phyloP scores from a whole-genome alignment of 139 green algal species.

The Protoeuglena noctilucae region DNA sequence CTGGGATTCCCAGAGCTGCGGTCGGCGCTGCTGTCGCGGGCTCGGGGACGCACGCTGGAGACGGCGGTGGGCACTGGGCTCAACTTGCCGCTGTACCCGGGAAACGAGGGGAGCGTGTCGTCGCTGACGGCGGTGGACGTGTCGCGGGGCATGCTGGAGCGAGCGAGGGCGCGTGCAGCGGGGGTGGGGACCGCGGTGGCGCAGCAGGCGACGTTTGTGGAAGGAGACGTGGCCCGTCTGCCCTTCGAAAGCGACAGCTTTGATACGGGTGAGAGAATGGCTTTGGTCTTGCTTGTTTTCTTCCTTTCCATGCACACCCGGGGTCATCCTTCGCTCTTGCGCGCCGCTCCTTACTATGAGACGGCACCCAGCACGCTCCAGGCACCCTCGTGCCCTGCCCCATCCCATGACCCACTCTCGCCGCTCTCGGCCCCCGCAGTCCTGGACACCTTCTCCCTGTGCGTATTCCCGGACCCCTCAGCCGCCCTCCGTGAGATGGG shows the following conservation, averaged over 20 bases:
- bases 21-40: not conserved
- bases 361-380: too few relatives aligned
- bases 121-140: not conserved
- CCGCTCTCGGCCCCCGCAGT: too few relatives aligned
- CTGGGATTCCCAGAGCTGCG: not conserved
- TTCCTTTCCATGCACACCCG: too few relatives aligned
- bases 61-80: not conserved
- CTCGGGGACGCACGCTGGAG: not conserved
- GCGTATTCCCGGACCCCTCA: not conserved
- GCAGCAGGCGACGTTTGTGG: slow-evolving; percentile 14
- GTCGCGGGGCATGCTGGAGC: not conserved
- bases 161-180: not conserved
- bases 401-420: too few relatives aligned
- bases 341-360: too few relatives aligned
- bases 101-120: not conserved
- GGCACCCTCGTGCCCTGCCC: too few relatives aligned
- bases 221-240: slow-evolving; percentile 29
- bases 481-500: not conserved
- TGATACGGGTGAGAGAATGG: too few relatives aligned
- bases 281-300: too few relatives aligned
- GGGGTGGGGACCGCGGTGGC: not conserved
- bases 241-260: not conserved
- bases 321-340: too few relatives aligned
- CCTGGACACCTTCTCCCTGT: not conserved
- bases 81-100: not conserved